phyloP scores from a whole-genome alignment of 2,329 filamentous ascomycete species.

The Aspergillus sp. region DNA sequence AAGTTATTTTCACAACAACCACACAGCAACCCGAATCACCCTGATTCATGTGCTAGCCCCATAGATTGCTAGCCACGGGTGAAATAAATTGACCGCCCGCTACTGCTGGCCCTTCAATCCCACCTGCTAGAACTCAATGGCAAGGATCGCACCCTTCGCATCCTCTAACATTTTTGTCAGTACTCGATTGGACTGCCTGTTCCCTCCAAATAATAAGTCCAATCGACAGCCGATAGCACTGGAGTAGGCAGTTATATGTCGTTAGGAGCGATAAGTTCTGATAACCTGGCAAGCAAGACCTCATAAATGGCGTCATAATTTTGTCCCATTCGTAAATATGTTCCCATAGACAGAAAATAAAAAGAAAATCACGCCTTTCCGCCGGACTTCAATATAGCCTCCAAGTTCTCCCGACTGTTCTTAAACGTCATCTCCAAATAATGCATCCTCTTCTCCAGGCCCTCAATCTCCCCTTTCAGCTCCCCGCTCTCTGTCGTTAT shows the following conservation, averaged over 20 bases:
- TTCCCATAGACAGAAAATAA: background rate
- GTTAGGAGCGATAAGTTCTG: background rate
- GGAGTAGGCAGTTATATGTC: background rate
- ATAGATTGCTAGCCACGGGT: background rate
- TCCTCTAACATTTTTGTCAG: background rate
- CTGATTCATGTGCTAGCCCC: background rate
- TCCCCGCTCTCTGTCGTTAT: constrained; percentile 72
- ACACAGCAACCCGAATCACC: background rate
- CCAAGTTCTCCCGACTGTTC: constrained; percentile 88
- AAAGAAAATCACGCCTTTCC: constrained; percentile 30
- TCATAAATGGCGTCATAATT: background rate
- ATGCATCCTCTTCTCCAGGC: constrained; percentile 81
- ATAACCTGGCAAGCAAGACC: background rate
- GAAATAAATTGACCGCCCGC: background rate
- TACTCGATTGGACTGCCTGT: background rate
- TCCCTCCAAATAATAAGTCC: background rate
- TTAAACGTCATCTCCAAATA: constrained; percentile 94
- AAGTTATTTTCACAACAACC: too few relatives aligned
- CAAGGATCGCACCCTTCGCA: too few relatives aligned
- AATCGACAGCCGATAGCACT: background rate
- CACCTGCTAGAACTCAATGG: background rate
- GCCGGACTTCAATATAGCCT: constrained; percentile 73
- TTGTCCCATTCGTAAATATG: background rate
- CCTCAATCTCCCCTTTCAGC: constrained; percentile 74
- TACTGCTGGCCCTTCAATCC: background rate